Evolutionary conservation across 805 yeast genomes (phyloP).

Genomic region (Wickerhamiella azymoides): DNA sequence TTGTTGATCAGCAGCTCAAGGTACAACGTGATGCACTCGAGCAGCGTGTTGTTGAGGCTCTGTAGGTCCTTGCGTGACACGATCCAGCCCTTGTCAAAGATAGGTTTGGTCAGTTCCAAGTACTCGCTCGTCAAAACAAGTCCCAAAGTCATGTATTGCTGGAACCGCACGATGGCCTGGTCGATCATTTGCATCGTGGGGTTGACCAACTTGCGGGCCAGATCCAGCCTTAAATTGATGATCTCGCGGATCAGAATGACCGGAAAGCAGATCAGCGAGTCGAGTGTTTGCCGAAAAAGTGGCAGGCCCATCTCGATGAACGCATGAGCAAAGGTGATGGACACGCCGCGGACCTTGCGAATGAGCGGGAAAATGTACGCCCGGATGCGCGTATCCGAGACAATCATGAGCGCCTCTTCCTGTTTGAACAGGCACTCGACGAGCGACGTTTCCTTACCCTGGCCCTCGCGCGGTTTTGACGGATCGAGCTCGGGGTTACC

Average conservation of each 20-base stretch:
- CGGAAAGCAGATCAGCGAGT: constrained; percentile 61
- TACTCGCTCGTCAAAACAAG: constrained; percentile 59
- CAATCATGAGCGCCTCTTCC: constrained; percentile 32
- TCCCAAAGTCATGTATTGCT: constrained; percentile 60
- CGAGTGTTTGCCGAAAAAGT: constrained; percentile 39
- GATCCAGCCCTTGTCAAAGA: constrained; percentile 56
- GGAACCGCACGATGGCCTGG: constrained; percentile 78
- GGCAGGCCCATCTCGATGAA: constrained; percentile 59
- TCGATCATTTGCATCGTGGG: constrained; percentile 95
- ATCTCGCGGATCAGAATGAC: constrained; percentile 66
- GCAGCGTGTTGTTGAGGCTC: constrained; percentile 49
- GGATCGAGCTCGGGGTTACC: constrained; percentile 72
- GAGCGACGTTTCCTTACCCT: constrained; percentile 50
- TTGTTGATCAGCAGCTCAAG: constrained; percentile 61
- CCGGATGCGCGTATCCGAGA: constrained; percentile 58
- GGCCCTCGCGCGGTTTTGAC: constrained; percentile 26
- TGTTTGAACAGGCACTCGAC: constrained; percentile 69
- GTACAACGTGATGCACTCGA: constrained; percentile 61
- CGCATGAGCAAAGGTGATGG: constrained; percentile 42
- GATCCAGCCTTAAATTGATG: constrained; percentile 55
- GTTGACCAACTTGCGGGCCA: constrained; percentile 62
- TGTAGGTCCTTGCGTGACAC: constrained; percentile 50
- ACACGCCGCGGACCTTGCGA: constrained; percentile 62
- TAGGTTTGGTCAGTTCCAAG: constrained; percentile 35
- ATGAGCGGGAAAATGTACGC: constrained; percentile 67